Conservation (phyloP, 2,329 filamentous ascomycete species). For the Triangularia setosa region DNA sequence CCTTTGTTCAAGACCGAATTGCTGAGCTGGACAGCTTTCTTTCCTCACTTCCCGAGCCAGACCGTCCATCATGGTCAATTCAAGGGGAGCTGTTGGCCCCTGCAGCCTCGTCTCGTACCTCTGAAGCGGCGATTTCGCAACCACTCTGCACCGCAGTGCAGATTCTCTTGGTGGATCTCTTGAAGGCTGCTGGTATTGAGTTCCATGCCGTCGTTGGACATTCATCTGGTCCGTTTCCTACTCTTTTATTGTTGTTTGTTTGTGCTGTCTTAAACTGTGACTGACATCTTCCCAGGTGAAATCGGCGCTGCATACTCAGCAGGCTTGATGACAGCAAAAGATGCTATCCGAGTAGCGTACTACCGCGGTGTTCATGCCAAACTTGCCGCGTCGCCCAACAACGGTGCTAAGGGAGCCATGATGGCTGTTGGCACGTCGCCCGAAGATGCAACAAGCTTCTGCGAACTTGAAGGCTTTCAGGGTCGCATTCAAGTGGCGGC, state of each 20-base stretch:
- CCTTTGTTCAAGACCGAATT: slow-evolving; percentile 21
- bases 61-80: slow-evolving; percentile 11
- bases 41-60: not conserved
- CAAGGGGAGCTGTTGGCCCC: slow-evolving; percentile 10
- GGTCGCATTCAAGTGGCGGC: not conserved
- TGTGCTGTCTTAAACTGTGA: too few relatives aligned
- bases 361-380: slow-evolving; percentile 33
- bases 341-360: slow-evolving; percentile 38
- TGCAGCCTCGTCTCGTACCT: slow-evolving; percentile 11
- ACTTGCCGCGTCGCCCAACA: slow-evolving; percentile 15
- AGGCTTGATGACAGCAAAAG: slow-evolving; percentile 32
- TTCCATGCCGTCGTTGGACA: slow-evolving; percentile 39
- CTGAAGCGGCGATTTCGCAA: slow-evolving; percentile 28
- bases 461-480: not conserved
- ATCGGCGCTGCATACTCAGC: slow-evolving; percentile 43
- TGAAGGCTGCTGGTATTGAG: slow-evolving; percentile 31
- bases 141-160: slow-evolving; percentile 37
- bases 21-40: not conserved
- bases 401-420: slow-evolving; percentile 27
- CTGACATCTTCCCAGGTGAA: slow-evolving; percentile 25
- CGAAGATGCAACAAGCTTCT: slow-evolving; percentile 21
- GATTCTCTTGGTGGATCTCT: slow-evolving; percentile 38
- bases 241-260: too few relatives aligned
- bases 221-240: slow-evolving; percentile 32
- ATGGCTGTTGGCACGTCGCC: slow-evolving; percentile 29